phyloP scores from a whole-genome alignment of 2,329 filamentous ascomycete genomes.

The Sarocladium brachiariae region DNA sequence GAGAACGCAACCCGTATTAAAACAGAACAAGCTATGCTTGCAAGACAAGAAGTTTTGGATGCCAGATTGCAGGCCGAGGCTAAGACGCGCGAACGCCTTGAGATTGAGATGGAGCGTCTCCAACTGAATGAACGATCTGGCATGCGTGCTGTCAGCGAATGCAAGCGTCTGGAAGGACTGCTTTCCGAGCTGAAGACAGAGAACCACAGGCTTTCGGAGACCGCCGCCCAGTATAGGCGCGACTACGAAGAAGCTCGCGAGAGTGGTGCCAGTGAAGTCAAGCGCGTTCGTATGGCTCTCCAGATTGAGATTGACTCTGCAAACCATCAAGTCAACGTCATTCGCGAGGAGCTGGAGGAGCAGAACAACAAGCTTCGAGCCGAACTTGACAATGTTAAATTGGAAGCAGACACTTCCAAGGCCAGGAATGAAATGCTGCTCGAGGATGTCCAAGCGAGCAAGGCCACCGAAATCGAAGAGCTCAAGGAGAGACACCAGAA shows the following conservation, averaged over 20 bases:
- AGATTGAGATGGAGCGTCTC: slow-evolving; percentile 59
- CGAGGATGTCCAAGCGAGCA: slow-evolving; percentile 69
- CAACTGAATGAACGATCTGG: slow-evolving; percentile 58
- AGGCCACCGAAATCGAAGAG: slow-evolving; percentile 47
- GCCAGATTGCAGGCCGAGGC: slow-evolving; percentile 69
- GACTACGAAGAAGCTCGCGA: slow-evolving; percentile 82
- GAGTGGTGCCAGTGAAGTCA: slow-evolving; percentile 69
- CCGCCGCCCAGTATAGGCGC: slow-evolving; percentile 63
- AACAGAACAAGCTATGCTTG: slow-evolving; percentile 71
- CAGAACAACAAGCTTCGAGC: slow-evolving; percentile 65
- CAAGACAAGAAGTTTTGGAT: slow-evolving; percentile 73
- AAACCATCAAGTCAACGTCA: slow-evolving; percentile 77
- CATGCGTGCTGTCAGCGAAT: slow-evolving; percentile 56
- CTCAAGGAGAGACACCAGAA: slow-evolving; percentile 55
- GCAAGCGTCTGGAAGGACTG: slow-evolving; percentile 50
- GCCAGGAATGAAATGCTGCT: slow-evolving; percentile 78
- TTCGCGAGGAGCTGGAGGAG: slow-evolving; percentile 74
- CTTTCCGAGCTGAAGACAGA: slow-evolving; percentile 55
- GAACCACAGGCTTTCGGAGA: slow-evolving; percentile 65
- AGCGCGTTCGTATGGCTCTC: slow-evolving; percentile 70
- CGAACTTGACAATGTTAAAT: slow-evolving; percentile 69
- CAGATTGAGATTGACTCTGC: slow-evolving; percentile 77
- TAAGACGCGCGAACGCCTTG: slow-evolving; percentile 59
- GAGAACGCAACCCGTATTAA: slow-evolving; percentile 76
- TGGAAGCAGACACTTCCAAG: slow-evolving; percentile 75